Evolutionary conservation across 176 grass and related monocot species (phyloP).

Genomic region (Ensete ventricosum): DNA sequence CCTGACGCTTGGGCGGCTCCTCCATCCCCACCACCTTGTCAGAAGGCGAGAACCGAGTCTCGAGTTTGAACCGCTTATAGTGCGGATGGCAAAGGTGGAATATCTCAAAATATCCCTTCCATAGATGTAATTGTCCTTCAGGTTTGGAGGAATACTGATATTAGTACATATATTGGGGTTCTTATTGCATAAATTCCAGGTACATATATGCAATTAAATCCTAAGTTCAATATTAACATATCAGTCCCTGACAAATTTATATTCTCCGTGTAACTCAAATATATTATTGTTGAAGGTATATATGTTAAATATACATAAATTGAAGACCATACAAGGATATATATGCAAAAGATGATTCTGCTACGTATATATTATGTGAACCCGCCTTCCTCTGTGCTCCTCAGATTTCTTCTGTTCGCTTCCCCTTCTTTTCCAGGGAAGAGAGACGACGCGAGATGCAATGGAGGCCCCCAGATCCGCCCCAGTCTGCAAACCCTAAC

Average conservation of each 20-base stretch:
- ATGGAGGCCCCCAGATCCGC: constrained; percentile 50
- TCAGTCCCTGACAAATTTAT: background rate
- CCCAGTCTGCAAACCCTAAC: constrained; percentile 24
- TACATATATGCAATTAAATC: too few relatives aligned
- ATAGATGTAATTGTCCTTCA: too few relatives aligned
- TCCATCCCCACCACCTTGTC: background rate
- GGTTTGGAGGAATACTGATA: too few relatives aligned
- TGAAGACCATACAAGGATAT: too few relatives aligned
- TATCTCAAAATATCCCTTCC: too few relatives aligned
- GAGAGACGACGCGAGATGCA: constrained; percentile 45
- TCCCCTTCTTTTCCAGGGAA: background rate
- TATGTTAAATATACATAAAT: too few relatives aligned
- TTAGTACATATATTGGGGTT: too few relatives aligned
- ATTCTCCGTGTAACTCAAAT: background rate
- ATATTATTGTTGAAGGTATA: too few relatives aligned
- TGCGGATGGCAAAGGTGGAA: too few relatives aligned
- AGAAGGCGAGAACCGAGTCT: background rate
- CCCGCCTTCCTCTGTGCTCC: background rate
- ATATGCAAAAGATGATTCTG: background rate
- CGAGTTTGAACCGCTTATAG: too few relatives aligned
- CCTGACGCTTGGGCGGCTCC: constrained; percentile 12
- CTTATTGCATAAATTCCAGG: too few relatives aligned
- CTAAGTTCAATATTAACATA: background rate
- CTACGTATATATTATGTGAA: background rate
- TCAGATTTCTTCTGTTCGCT: background rate